Percentiles rank a stretch among this genome's conserved stretches.
Evolutionary conservation across 345 rosid species (phyloP).

Genomic region (Ailanthus altissimus): DNA sequence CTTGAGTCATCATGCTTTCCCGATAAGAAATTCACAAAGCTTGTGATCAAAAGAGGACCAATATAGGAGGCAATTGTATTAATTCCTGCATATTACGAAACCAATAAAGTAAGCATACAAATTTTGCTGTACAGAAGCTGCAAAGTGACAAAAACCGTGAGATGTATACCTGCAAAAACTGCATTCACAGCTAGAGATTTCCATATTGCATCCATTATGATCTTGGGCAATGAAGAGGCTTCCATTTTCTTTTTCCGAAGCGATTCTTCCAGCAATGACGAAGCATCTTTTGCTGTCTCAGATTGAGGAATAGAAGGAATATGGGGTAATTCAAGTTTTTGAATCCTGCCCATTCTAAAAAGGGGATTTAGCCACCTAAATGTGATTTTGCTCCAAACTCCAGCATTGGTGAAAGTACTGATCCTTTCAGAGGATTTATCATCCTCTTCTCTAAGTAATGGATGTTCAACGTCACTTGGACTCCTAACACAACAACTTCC

Average conservation of each 20-base stretch:
- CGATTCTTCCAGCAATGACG: slow-evolving; percentile 50
- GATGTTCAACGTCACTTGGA: slow-evolving; percentile 30
- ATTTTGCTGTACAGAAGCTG: not conserved
- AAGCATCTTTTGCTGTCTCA: slow-evolving; percentile 57
- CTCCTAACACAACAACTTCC: slow-evolving; percentile 10
- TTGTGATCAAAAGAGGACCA: slow-evolving; percentile 66
- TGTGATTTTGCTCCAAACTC: slow-evolving; percentile 49
- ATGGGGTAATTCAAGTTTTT: slow-evolving; percentile 49
- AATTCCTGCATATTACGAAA: slow-evolving; percentile 35
- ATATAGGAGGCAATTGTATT: slow-evolving; percentile 56
- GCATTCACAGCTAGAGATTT: slow-evolving; percentile 56
- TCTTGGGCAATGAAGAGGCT: slow-evolving; percentile 39
- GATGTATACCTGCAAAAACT: slow-evolving; percentile 54
- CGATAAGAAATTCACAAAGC: slow-evolving; percentile 58
- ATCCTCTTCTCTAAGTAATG: slow-evolving; percentile 35
- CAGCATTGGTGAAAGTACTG: slow-evolving; percentile 33
- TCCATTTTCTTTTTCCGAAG: slow-evolving; percentile 38
- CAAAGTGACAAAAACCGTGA: not conserved
- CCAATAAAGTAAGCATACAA: slow-evolving; percentile 5
- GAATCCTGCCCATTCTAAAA: slow-evolving; percentile 39
- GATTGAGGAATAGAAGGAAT: slow-evolving; percentile 56
- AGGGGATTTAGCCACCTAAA: slow-evolving; percentile 66
- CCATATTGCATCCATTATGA: slow-evolving; percentile 41
- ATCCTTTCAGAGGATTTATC: slow-evolving; percentile 17
- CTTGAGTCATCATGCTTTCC: slow-evolving; percentile 37